Conservation (phyloP, 2,329 filamentous ascomycete species). For the Cytospora piceicola region DNA sequence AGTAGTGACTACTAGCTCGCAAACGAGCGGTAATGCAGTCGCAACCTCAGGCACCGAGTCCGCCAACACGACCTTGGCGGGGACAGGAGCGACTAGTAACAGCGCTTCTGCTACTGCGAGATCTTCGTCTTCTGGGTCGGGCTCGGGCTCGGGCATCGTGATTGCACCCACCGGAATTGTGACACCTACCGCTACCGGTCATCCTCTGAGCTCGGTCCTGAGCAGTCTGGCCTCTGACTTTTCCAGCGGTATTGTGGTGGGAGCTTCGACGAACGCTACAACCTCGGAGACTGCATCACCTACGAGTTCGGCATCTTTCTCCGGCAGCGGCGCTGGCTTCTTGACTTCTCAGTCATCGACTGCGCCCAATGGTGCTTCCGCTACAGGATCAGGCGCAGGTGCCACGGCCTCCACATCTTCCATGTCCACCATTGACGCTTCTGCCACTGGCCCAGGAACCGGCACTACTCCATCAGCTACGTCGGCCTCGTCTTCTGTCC, state of each 20-base stretch:
- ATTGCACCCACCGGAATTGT: slow-evolving; percentile 41
- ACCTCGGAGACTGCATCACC: slow-evolving; percentile 13
- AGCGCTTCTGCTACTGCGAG: slow-evolving; percentile 1
- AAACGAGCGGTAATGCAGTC: slow-evolving; percentile 8
- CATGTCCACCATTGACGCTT: slow-evolving; percentile 1
- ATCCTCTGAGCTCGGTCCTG: slow-evolving; percentile 30
- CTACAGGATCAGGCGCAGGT: slow-evolving; percentile 23
- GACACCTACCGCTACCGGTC: slow-evolving; percentile 29
- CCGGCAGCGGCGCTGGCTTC: slow-evolving; percentile 10
- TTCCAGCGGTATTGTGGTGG: slow-evolving; percentile 18
- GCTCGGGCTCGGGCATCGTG: slow-evolving; percentile 35
- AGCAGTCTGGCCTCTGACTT: slow-evolving; percentile 33
- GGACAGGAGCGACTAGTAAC: neutral
- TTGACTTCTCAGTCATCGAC: neutral
- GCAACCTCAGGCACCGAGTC: slow-evolving; percentile 16
- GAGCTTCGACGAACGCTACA: slow-evolving; percentile 29
- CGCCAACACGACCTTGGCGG: slow-evolving; percentile 15
- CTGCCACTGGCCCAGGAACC: slow-evolving; percentile 21
- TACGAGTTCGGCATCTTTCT: slow-evolving; percentile 21
- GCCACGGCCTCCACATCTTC: slow-evolving; percentile 4
- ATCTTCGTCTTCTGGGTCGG: slow-evolving; percentile 4
- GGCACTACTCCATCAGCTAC: neutral
- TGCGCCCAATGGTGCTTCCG: slow-evolving; percentile 16
- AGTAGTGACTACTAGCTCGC: slow-evolving; percentile 1
- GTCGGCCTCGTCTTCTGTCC: neutral